Conservation (phyloP, 2,329 filamentous ascomycete genomes). For the Cytospora piceicola region DNA sequence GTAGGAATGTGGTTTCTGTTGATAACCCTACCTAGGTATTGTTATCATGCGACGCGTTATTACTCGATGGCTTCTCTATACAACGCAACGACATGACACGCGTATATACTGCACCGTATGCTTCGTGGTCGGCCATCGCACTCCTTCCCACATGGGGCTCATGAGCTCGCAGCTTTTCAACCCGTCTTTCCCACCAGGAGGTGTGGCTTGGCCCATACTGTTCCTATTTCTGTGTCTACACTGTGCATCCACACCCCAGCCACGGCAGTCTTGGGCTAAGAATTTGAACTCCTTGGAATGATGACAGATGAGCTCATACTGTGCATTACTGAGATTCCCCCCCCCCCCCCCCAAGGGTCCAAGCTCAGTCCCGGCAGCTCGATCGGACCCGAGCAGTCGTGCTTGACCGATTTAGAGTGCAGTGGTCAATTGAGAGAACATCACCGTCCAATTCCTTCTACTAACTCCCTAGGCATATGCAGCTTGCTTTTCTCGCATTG, state of each 20-base stretch:
- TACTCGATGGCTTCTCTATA: not conserved
- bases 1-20: not conserved
- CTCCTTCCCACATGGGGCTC: not conserved
- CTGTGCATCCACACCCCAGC: not conserved
- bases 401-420: no score
- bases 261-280: not conserved
- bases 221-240: not conserved
- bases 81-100: not conserved
- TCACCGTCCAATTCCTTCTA: not conserved
- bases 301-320: slow-evolving; percentile 1
- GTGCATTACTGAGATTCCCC: not conserved
- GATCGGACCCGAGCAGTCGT: no score
- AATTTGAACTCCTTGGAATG: not conserved
- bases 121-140: not conserved
- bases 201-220: not conserved
- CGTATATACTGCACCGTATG: not conserved
- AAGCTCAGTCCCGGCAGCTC: not conserved
- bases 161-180: not conserved
- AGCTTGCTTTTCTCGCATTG: not conserved
- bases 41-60: not conserved
- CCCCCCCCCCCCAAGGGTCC: not conserved
- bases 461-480: not conserved
- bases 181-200: not conserved
- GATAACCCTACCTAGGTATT: no score
- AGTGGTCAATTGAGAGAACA: not conserved